Base-by-base conservation (phyloP, 352 stramenopile genomes). In the Pythium monospermum region DNA sequence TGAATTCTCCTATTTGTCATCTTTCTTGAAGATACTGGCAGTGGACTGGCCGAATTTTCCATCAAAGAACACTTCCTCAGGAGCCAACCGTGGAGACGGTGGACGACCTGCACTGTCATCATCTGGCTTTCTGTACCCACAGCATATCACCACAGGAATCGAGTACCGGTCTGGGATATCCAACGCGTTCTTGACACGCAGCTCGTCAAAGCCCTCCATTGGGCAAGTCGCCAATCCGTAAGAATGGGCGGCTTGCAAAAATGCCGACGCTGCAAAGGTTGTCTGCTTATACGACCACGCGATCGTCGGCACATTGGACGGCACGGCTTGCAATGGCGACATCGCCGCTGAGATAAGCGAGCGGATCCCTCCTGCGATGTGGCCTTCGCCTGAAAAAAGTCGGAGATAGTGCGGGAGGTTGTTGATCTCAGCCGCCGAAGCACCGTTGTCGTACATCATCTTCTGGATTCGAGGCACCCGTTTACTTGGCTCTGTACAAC, bases 211-310 rank as follows among this genome's bases (percentile, higher is more conserved):
- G 1, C 81, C 83, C 65, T 92, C 83, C 77, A 91, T 94, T 12
- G 74, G 66, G 36, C 78, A 88, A 25, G 79, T 91, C 45, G 64
- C 69, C 2, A 95, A 57, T 0, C 76, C 80, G 26, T 90, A 74
- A 5, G 76, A 66, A 41, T 90, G 67, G 6, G 82, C 80, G 0
- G 84, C 84, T 18, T 83, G 73, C 27, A 93, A 27, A 52, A 91
- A 92, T 22, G 73, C 75, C 3, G 76, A 68, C 0, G 81, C 84
- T 13, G 78, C 84, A 43, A 95, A 78, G 23, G 66, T 68, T 12
- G 82, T 87, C 56, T 89, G 76, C 59, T 95, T 95, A 66, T 80
- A 88, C 1, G 80, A 71, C 82, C 82, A 95, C 27, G 82, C 78
- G 35, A 86, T 70, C 3, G 75, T 82, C 6, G 80, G 75, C 27